phyloP scores from a whole-genome alignment of 108 stramenopile genomes.

The Pseudonitzschia pungens region DNA sequence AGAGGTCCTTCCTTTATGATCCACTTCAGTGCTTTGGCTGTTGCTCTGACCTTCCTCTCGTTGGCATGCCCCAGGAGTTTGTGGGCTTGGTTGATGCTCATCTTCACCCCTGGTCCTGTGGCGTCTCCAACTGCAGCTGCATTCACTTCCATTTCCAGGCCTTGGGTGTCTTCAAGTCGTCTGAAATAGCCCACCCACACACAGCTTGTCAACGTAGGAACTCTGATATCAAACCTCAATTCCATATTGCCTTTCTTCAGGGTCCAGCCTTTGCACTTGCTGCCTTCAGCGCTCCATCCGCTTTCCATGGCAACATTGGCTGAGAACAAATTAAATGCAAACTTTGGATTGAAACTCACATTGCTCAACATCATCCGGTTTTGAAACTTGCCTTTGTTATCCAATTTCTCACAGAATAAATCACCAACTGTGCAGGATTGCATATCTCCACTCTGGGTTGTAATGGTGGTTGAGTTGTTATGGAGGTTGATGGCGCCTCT shows the following conservation, averaged over 20 bases:
- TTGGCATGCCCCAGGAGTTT: not conserved
- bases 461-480: not conserved
- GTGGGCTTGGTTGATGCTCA: not conserved
- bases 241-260: not conserved
- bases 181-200: not conserved
- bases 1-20: not conserved
- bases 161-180: not conserved
- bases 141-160: too few relatives aligned
- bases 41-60: not conserved
- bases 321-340: not conserved
- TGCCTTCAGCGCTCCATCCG: not conserved
- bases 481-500: not conserved
- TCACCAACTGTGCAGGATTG: not conserved
- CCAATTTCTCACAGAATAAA: not conserved
- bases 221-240: not conserved
- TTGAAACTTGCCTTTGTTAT: not conserved
- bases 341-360: not conserved
- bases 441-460: not conserved
- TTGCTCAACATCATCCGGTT: not conserved
- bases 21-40: not conserved
- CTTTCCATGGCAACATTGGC: not conserved
- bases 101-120: not conserved
- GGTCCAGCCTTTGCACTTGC: not conserved
- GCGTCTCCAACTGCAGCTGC: not conserved
- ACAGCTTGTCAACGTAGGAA: not conserved